phyloP scores from a whole-genome alignment of 371 early-diverging fungal genomes.

The Funneliformis caledonium region DNA sequence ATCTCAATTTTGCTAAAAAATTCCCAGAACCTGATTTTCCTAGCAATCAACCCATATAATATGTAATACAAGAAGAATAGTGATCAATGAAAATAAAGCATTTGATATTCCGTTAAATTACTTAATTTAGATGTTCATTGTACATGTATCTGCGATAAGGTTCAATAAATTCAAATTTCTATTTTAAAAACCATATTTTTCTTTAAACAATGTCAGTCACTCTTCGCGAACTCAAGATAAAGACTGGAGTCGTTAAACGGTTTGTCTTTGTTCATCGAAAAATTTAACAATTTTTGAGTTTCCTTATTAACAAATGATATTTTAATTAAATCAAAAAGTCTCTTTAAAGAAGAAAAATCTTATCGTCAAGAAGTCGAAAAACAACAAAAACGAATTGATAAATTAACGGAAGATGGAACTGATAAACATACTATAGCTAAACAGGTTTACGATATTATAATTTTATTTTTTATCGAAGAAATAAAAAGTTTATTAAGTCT shows the following conservation, averaged over 20 bases:
- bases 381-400: constrained; percentile 72
- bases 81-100: no score
- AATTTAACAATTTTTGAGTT: neutral
- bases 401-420: constrained; percentile 58
- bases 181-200: no score
- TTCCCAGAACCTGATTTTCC: no score
- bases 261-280: constrained; percentile 41
- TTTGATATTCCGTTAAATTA: no score
- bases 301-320: neutral
- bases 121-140: no score
- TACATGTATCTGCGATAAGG: no score
- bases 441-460: constrained; percentile 56
- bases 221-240: constrained; percentile 66
- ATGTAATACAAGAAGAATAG: no score
- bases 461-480: neutral
- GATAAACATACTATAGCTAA: constrained; percentile 74
- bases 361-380: constrained; percentile 65
- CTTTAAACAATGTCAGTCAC: constrained; percentile 29
- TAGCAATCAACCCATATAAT: no score
- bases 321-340: constrained; percentile 46
- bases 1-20: no score
- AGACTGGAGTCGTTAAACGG: constrained; percentile 74
- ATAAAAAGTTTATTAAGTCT: constrained; percentile 28
- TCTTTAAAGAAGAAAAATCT: constrained; percentile 64
- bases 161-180: no score